A percentile compares a stretch with the other conserved stretches of the same genome.
Evolutionary conservation across 2,329 filamentous ascomycete genomes (phyloP).

Genomic region (Diaporthe eres): DNA sequence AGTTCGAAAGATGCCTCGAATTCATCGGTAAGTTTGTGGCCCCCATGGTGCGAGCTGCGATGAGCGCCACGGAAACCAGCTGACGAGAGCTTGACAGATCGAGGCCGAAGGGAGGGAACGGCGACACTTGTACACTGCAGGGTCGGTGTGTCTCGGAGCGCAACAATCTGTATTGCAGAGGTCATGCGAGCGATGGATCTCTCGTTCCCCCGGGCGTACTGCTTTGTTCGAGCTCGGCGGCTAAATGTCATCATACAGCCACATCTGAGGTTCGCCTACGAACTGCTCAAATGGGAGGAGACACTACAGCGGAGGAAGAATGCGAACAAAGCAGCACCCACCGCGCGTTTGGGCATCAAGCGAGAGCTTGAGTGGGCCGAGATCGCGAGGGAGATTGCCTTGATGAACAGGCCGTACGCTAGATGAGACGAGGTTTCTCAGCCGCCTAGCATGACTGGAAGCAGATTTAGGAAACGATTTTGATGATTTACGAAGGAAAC

Average conservation of each 20-base stretch:
- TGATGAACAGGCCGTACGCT: slow-evolving; percentile 96
- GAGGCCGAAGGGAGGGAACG: slow-evolving; percentile 80
- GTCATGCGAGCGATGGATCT: slow-evolving; percentile 88
- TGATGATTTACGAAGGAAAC: slow-evolving; percentile 38
- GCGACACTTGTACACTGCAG: slow-evolving; percentile 96
- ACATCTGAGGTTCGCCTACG: slow-evolving; percentile 93
- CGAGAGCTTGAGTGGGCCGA: slow-evolving; percentile 93
- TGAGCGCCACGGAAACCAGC: neutral
- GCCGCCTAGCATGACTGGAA: neutral
- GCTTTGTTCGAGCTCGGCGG: slow-evolving; percentile 91
- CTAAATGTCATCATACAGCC: slow-evolving; percentile 99
- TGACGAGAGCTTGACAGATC: slow-evolving; percentile 66
- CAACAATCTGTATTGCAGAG: slow-evolving; percentile 99
- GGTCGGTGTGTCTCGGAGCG: slow-evolving; percentile 94
- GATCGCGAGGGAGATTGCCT: slow-evolving; percentile 88
- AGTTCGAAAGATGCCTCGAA: slow-evolving; percentile 87
- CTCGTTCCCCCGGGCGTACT: slow-evolving; percentile 94
- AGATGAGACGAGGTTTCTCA: slow-evolving; percentile 58
- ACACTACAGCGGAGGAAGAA: slow-evolving; percentile 69
- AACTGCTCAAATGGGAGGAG: slow-evolving; percentile 97
- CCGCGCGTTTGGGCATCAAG: slow-evolving; percentile 58
- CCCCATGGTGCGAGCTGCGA: neutral
- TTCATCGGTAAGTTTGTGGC: slow-evolving; percentile 83
- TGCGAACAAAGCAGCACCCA: slow-evolving; percentile 56
- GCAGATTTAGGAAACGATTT: slow-evolving; percentile 25